Percentiles rank a stretch among this genome's conserved stretches.
Evolutionary conservation across 2,329 filamentous ascomycete species (phyloP).

Genomic region (Cladophialophora exuberans): DNA sequence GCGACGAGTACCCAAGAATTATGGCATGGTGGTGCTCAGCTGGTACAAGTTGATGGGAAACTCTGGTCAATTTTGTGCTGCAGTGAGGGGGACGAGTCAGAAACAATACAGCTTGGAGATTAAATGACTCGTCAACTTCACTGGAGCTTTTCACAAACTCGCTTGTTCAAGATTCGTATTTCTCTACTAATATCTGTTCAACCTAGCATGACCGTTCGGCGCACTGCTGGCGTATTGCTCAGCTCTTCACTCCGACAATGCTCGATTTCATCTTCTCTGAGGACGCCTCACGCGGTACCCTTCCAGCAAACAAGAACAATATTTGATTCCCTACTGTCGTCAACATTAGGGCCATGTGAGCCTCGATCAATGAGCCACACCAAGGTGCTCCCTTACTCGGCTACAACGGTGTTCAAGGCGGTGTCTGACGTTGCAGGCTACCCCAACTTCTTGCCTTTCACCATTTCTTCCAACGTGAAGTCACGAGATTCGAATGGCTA

Average conservation of each 20-base stretch:
- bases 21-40: not conserved
- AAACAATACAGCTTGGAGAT: too few species aligned
- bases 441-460: conserved; percentile 88
- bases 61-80: too few species aligned
- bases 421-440: conserved; percentile 90
- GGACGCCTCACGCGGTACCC: not conserved
- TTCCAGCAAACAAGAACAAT: conserved; percentile 25
- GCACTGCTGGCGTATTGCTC: not conserved
- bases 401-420: conserved; percentile 73
- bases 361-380: conserved; percentile 70
- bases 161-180: not conserved
- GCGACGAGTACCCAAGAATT: not conserved
- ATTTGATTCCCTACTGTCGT: conserved; percentile 32
- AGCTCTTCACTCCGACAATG: not conserved
- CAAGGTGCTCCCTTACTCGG: conserved; percentile 76
- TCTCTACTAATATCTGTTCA: not conserved
- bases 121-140: too few species aligned
- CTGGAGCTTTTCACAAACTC: too few species aligned
- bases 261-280: not conserved
- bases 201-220: not conserved
- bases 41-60: conserved; percentile 2
- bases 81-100: too few species aligned
- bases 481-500: conserved; percentile 62
- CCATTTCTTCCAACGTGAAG: conserved; percentile 75
- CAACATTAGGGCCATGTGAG: conserved; percentile 31